phyloP scores from a whole-genome alignment of 139 green algal genomes.

The Chlamydomonas incerta region DNA sequence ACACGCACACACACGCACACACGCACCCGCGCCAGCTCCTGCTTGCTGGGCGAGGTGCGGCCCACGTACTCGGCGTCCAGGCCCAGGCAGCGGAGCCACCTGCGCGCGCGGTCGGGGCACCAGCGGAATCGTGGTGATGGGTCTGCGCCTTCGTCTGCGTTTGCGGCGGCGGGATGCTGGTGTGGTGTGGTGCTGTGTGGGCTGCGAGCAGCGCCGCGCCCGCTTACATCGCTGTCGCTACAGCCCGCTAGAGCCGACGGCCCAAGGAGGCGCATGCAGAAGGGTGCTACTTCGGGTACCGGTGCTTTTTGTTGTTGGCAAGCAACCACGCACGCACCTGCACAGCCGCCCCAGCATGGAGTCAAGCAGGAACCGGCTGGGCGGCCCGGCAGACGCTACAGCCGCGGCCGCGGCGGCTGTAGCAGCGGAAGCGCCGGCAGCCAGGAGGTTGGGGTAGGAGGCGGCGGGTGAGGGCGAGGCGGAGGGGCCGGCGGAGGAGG shows the following conservation, averaged over 20 bases:
- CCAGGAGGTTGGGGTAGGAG: background rate
- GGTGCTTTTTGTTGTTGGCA: no score
- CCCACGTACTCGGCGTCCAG: conserved; percentile 59
- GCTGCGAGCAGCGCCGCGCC: no score
- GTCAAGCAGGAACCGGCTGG: conserved; percentile 64
- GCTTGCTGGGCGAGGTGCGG: conserved; percentile 9
- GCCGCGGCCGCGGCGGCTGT: background rate
- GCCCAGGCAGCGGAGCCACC: conserved; percentile 69
- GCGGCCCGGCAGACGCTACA: background rate
- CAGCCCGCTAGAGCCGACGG: no score
- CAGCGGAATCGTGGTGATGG: no score
- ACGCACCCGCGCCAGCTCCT: conserved; percentile 3
- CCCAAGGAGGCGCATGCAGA: no score
- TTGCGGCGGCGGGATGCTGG: no score
- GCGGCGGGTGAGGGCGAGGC: background rate
- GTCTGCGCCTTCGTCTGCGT: no score
- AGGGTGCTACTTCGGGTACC: no score
- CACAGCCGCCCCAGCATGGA: conserved; percentile 68
- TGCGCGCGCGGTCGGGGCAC: background rate
- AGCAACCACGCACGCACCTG: background rate
- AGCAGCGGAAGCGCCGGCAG: background rate
- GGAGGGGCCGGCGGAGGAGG: background rate
- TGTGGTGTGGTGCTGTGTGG: no score
- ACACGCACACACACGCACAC: no score
- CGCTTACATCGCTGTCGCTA: no score